Evolutionary conservation across 805 yeast genomes (phyloP).

Genomic region (Yamadazyma scolyti): DNA sequence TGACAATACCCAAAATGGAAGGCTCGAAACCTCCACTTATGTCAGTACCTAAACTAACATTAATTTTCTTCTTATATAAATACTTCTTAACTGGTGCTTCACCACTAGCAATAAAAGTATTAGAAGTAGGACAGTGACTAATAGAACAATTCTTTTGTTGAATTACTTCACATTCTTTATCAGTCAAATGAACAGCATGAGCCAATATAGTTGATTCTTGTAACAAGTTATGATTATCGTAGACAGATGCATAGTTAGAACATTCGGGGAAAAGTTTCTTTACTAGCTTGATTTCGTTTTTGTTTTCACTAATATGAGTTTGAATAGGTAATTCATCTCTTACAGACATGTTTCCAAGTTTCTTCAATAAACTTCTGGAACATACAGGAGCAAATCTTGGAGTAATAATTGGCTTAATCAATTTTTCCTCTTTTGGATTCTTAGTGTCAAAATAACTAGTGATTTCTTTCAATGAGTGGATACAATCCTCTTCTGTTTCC

Average conservation of each 20-base stretch:
- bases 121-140: conserved; percentile 91
- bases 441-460: conserved; percentile 51
- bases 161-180: conserved; percentile 60
- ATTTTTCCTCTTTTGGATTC: conserved; percentile 48
- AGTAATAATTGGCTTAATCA: conserved; percentile 73
- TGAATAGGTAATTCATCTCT: conserved; percentile 62
- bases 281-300: conserved; percentile 73
- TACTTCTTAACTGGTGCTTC: conserved; percentile 73
- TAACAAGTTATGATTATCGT: conserved; percentile 59
- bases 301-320: conserved; percentile 87
- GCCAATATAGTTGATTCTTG: conserved; percentile 74
- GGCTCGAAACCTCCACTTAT: conserved; percentile 41
- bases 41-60: conserved; percentile 64
- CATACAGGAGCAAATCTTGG: conserved; percentile 95
- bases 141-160: conserved; percentile 60
- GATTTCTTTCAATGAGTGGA: conserved; percentile 51
- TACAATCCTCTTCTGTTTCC: conserved; percentile 54
- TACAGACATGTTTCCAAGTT: conserved; percentile 59
- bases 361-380: conserved; percentile 53
- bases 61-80: conserved; percentile 59
- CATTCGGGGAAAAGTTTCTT: conserved; percentile 67
- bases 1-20: conserved; percentile 33
- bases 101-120: conserved; percentile 84
- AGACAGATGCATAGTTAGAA: conserved; percentile 70
- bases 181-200: conserved; percentile 77